Conservation (phyloP, 2,329 filamentous ascomycete genomes). For the Aspergillus sp. region DNA sequence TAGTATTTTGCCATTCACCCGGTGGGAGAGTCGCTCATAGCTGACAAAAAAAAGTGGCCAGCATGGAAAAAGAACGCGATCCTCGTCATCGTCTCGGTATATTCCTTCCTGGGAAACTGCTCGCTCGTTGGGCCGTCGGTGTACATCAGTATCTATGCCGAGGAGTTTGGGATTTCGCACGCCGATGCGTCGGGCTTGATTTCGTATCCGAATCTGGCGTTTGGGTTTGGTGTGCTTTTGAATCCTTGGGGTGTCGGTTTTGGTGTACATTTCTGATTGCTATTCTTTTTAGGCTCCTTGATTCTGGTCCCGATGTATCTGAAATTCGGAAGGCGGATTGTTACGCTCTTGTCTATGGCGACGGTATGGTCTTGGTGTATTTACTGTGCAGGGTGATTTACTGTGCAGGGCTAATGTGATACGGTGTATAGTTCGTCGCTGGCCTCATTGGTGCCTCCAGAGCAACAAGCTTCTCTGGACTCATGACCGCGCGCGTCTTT, state of each 20-base stretch:
- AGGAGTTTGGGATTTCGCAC: slow-evolving; percentile 53
- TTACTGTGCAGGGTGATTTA: too few relatives aligned
- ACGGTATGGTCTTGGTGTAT: slow-evolving; percentile 20
- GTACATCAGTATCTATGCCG: slow-evolving; percentile 56
- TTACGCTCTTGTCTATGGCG: slow-evolving; percentile 44
- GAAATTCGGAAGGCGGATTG: slow-evolving; percentile 48
- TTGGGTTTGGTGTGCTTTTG: slow-evolving; percentile 51
- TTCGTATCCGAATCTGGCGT: slow-evolving; percentile 61
- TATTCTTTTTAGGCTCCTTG: slow-evolving; percentile 42
- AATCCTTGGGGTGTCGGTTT: too few relatives aligned
- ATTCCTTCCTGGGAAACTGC: slow-evolving; percentile 61
- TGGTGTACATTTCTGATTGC: too few relatives aligned
- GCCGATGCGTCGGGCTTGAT: slow-evolving; percentile 56
- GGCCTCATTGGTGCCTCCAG: slow-evolving; percentile 45
- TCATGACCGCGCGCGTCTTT: slow-evolving; percentile 46
- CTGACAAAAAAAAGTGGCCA: slow-evolving; percentile 47
- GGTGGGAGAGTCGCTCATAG: not conserved
- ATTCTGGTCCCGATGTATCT: slow-evolving; percentile 59
- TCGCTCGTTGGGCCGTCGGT: slow-evolving; percentile 58
- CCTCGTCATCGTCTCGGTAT: slow-evolving; percentile 53
- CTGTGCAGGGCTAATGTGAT: not conserved
- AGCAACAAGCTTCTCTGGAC: slow-evolving; percentile 38
- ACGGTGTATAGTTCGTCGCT: slow-evolving; percentile 33
- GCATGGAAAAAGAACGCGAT: slow-evolving; percentile 58
- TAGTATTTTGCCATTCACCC: slow-evolving; percentile 31